Evolutionary conservation across 2,329 filamentous ascomycete genomes (phyloP), one percentile per base, ranked within the genome.

Genomic region (Pseudogymnoascus sp.): DNA sequence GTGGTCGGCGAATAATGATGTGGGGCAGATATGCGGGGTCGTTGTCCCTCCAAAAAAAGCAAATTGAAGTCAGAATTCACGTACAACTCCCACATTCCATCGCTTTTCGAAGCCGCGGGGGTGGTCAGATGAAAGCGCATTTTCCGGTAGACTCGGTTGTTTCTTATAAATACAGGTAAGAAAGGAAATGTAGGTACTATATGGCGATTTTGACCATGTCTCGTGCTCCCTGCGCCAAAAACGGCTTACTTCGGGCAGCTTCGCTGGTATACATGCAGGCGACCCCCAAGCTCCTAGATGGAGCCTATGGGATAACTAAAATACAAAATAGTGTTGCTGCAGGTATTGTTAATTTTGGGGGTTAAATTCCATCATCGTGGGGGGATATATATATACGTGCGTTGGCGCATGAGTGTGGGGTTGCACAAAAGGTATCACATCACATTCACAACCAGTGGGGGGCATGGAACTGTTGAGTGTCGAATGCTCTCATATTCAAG

Each of bases 11-110:
- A 55, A 55, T 55, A 55, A 55, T 55, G 48, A 55, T 55, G 48
- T 55, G 48, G 48, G 48, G 48, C 48, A 55, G 48, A 55, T 55
- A 55, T 55, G 48, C 48, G 48, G 48, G 48, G 48, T 55, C 29
- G 48, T 55, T 55, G 48, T 55, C 48, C 8, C 48, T 55, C 44
- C 48, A 55, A 55, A 55, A 55, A 55, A 55, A 55, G 48, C 48
- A 55, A 55, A 33, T 55, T 55, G 48, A 55, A 17, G 29, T 55
- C 29, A 21, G 6, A 55, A 13, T 35, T 35, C 29, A 21, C n/a
- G 9, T 17, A 55, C 48, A 55, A 55, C 48, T 55, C 48, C 48
- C 48, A 33, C 48, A 33, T 29, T 15, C 48, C 48, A 55, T 17
- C 27, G 2, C 29, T 17, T 4, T 33, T 55, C 5, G 15, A 55